Percentiles rank a stretch among this genome's conserved stretches.
These are phyloP conservation scores for Polychytrium aggregatum DNA, from an alignment of 192 early-diverging fungal genomes.

Conservation along the genomic window DNA sequence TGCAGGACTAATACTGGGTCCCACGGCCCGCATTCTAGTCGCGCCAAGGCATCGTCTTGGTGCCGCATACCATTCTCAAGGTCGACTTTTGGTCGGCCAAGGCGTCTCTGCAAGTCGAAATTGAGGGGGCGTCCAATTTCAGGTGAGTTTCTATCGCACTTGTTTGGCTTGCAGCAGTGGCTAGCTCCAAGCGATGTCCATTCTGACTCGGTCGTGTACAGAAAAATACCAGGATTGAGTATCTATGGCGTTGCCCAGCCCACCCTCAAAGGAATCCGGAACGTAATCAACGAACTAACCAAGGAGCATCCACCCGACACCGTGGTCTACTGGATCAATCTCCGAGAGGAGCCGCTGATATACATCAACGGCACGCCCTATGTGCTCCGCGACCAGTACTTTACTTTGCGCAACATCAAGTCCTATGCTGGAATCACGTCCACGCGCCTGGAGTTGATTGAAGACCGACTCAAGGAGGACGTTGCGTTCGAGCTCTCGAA, in stretches of 20 bases:
- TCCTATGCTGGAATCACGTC: slow-evolving; percentile 47
- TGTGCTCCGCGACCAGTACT: slow-evolving; percentile 43
- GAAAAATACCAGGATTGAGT: slow-evolving; percentile 17
- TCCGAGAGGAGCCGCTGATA: slow-evolving; percentile 57
- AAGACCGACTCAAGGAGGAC: slow-evolving; percentile 43
- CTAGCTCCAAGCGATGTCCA: no score
- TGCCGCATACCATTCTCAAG: slow-evolving; percentile 47
- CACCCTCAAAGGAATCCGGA: slow-evolving; percentile 41
- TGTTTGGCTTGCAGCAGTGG: no score
- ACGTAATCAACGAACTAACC: slow-evolving; percentile 22
- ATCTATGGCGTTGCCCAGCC: slow-evolving; percentile 50
- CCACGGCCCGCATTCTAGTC: no score
- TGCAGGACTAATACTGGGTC: no score
- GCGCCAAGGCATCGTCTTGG: slow-evolving; percentile 42
- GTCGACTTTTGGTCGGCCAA: slow-evolving; percentile 40
- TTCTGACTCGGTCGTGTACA: no score
- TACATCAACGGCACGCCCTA: slow-evolving; percentile 57
- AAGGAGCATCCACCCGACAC: slow-evolving; percentile 1
- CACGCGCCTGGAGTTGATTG: slow-evolving; percentile 38
- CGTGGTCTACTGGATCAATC: slow-evolving; percentile 46
- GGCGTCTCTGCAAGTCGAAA: slow-evolving; percentile 6
- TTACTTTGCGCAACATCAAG: slow-evolving; percentile 49
- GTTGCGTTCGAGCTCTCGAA: slow-evolving; percentile 30
- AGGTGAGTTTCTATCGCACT: slow-evolving; percentile 7
- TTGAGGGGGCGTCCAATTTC: slow-evolving; percentile 50